Evolutionary conservation across 2,329 filamentous ascomycete genomes (phyloP), one percentile per base, ranked within the genome.

Genomic region (Trichoderma sp.): DNA sequence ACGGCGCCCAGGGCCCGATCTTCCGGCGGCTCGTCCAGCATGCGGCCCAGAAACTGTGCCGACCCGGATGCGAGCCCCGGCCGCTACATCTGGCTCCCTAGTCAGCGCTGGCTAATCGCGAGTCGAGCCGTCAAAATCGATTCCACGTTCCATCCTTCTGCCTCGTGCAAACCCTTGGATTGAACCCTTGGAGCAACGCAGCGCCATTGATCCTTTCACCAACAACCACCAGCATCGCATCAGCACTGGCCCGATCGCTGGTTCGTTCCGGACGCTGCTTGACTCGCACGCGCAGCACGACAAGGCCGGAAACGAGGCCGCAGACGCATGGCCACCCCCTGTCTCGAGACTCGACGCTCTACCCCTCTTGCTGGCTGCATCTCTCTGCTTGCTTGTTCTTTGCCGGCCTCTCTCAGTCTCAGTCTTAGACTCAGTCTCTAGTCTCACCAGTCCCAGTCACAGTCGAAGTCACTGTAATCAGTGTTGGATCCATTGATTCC

Each of bases 1-100:
- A 24, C 69, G 69, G 69, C 69, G 69, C 31, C 41, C 41, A 38
- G 63, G 35, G 59, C 60, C 69, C 69, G 69, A 65, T 64, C 59
- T 72, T 64, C 69, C 69, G 69, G 69, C 60, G 59, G 56, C 68
- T 71, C 12, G 68, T 50, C 59, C 56, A 63, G 45, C 60, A 33
- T 33, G 59, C 59, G 59, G 59, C 27, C 67, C 67, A 59, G 53
- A 60, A 45, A 9, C n/a, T 62, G 38, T 35, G 38, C 69, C 56
- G 41, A 33, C 29, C 69, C 69, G 69, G 69, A 64, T 72, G 33
- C 24, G 59, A 62, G 67, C 53, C 67, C 66, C 67, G 67, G 67
- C 67, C 31, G 53, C 53, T 62, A 45, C 53, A 35, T 35, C 29
- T 35, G 29, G 45, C 66, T 35, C 31, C 66, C 31, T 69, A 18